These are phyloP conservation scores for Colletotrichum agaves DNA, from an alignment of 2,329 filamentous ascomycete species.

Conservation along the genomic window DNA sequence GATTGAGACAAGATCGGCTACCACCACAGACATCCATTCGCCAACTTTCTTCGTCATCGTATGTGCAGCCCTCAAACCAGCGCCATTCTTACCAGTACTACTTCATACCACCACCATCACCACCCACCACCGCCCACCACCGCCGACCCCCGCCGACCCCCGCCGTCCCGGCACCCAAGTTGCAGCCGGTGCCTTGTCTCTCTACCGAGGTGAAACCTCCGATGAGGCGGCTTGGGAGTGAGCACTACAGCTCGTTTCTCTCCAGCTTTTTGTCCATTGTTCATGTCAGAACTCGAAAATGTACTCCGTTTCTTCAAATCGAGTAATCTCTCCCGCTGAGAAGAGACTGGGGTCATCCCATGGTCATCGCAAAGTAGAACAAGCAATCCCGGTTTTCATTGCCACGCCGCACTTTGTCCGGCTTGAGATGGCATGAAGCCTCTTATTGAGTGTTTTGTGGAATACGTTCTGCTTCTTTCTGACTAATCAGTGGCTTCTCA, in stretches of 20 bases:
- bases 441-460: slow-evolving; percentile 18
- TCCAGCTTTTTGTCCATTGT: neutral
- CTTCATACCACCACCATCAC: neutral
- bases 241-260: neutral
- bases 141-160: slow-evolving; percentile 9
- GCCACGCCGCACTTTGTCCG: slow-evolving; percentile 9
- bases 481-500: slow-evolving; percentile 30
- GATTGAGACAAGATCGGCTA: slow-evolving; percentile 20
- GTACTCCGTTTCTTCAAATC: neutral
- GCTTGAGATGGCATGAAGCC: slow-evolving; percentile 20
- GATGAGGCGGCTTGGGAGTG: slow-evolving; percentile 14
- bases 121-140: slow-evolving; percentile 14
- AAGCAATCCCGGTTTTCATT: slow-evolving; percentile 7
- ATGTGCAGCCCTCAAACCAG: slow-evolving; percentile 15
- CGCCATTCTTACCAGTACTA: slow-evolving; percentile 1
- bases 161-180: slow-evolving; percentile 30
- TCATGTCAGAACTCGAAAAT: neutral
- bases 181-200: slow-evolving; percentile 33
- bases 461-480: slow-evolving; percentile 9
- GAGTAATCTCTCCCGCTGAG: neutral
- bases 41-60: slow-evolving; percentile 21
- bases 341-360: slow-evolving; percentile 18
- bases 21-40: slow-evolving; percentile 5
- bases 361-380: neutral
- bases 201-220: slow-evolving; percentile 37